Conservation (phyloP, 768 basidiomycete genomes). For the Tylopilus intermedius region DNA sequence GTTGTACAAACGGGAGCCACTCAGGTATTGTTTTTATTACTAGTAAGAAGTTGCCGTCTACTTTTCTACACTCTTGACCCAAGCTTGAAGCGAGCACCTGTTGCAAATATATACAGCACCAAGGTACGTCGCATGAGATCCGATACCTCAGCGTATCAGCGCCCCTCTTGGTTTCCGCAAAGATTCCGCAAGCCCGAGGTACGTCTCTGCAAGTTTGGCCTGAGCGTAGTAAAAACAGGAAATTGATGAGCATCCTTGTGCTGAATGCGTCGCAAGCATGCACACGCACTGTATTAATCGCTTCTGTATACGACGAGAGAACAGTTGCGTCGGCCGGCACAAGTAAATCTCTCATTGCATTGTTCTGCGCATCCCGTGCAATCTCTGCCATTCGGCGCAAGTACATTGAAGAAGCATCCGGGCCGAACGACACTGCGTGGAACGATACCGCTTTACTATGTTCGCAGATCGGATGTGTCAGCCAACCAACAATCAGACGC, state of each 20-base stretch:
- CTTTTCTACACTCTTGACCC: too few relatives aligned
- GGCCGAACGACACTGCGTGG: conserved; percentile 56
- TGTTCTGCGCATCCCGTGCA: conserved; percentile 42
- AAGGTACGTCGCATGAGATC: too few relatives aligned
- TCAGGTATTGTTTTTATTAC: too few relatives aligned
- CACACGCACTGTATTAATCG: conserved; percentile 40
- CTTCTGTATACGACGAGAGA: conserved; percentile 45
- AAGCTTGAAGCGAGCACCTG: too few relatives aligned
- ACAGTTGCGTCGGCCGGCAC: conserved; percentile 30
- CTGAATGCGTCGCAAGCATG: too few relatives aligned
- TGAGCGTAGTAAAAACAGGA: conserved; percentile 15
- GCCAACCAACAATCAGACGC: background rate
- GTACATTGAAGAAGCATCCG: conserved; percentile 13
- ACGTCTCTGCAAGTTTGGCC: conserved; percentile 54
- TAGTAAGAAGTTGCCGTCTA: too few relatives aligned
- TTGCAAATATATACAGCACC: too few relatives aligned
- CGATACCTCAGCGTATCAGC: conserved; percentile 32
- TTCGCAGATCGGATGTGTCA: background rate
- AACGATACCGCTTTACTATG: conserved; percentile 51
- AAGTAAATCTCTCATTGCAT: conserved; percentile 37
- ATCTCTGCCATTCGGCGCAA: conserved; percentile 50
- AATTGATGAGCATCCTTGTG: background rate
- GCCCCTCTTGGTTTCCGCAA: conserved; percentile 52
- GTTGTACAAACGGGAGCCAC: too few relatives aligned
- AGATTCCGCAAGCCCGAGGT: conserved; percentile 51